Conservation (phyloP, 495 filamentous ascomycete genomes). For the Aspergillus carlsbadensis region DNA sequence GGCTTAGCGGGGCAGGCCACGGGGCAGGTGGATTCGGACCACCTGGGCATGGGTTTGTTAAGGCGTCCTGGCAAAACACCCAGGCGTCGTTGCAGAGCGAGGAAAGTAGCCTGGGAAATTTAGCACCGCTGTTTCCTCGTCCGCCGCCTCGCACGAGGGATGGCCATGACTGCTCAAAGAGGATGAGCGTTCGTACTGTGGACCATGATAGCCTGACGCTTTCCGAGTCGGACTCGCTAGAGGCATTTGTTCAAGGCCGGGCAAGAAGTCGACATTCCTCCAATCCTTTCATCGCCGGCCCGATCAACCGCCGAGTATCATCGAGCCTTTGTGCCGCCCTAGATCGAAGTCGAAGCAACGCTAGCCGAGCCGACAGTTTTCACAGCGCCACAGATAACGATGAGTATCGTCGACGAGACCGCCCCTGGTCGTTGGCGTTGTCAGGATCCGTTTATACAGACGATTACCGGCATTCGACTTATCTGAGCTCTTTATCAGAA, state of each 20-base stretch:
- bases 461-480: slow-evolving; percentile 32
- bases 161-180: slow-evolving; percentile 33
- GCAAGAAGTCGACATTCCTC: slow-evolving; percentile 45
- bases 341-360: slow-evolving; percentile 36
- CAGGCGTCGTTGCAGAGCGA: slow-evolving; percentile 39
- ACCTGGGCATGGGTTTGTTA: slow-evolving; percentile 42
- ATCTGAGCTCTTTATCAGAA: slow-evolving; percentile 26
- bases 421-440: slow-evolving; percentile 38
- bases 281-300: slow-evolving; percentile 44
- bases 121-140: slow-evolving; percentile 41
- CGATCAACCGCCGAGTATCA: slow-evolving; percentile 34
- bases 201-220: slow-evolving; percentile 35
- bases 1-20: slow-evolving; percentile 48
- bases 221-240: slow-evolving; percentile 44
- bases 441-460: slow-evolving; percentile 44
- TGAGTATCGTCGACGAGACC: slow-evolving; percentile 33
- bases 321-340: slow-evolving; percentile 39
- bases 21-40: slow-evolving; percentile 50
- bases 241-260: slow-evolving; percentile 46
- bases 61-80: slow-evolving; percentile 50
- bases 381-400: slow-evolving; percentile 36
- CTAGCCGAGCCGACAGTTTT: slow-evolving; percentile 42
- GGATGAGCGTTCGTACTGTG: slow-evolving; percentile 35
- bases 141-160: slow-evolving; percentile 33
- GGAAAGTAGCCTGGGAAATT: slow-evolving; percentile 35